Evolutionary conservation across 2,329 filamentous ascomycete genomes (phyloP), one percentile per base, ranked within the genome.

Genomic region (Epichloe gansuensis): DNA sequence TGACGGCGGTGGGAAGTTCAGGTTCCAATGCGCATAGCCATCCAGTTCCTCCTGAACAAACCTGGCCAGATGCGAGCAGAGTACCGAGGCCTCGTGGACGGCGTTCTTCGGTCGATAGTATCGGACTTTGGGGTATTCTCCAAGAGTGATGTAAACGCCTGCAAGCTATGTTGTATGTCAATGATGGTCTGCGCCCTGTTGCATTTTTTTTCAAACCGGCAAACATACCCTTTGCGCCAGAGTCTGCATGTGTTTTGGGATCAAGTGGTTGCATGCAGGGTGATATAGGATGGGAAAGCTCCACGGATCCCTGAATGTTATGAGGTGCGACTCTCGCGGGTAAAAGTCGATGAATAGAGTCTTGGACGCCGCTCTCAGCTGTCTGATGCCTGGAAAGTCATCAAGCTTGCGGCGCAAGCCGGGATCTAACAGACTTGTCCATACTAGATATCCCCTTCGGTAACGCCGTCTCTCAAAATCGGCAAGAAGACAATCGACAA

Each of bases 231-330:
- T 96, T 66, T 95, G 87, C 31, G 93, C 89, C 51, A 97, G 71
- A 40, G 80, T 76, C 63, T 90, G 83, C 77, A 98, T 82, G 65
- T 98, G 91, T 51, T 79, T 77, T 47, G 84, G 80, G 41, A 98
- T 85, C 43, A 96, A 72, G 57, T 81, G 77, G 66, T 95, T 95
- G 70, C 93, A 97, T 51, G 78, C 81, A 1, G 91, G 91, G 64
- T 98, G 91, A 70, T 86, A 98, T 54, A 98, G 75, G 49, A 90
- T 78, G 1, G 89, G 89, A 63, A 98, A 98, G 69, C 91, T 97
- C 83, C 86, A 95, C 1, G 93, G 91, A 64, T 98, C 91, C 63
- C 87, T 77, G 62, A 98, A 96, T 0, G 89, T 95, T 60, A 96
- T 75, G 41, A 98, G 72, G 61, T 94, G 87, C 6, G 90, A 93